Base-by-base conservation (phyloP, 2,329 filamentous ascomycete genomes). In the Onygena corvina region DNA sequence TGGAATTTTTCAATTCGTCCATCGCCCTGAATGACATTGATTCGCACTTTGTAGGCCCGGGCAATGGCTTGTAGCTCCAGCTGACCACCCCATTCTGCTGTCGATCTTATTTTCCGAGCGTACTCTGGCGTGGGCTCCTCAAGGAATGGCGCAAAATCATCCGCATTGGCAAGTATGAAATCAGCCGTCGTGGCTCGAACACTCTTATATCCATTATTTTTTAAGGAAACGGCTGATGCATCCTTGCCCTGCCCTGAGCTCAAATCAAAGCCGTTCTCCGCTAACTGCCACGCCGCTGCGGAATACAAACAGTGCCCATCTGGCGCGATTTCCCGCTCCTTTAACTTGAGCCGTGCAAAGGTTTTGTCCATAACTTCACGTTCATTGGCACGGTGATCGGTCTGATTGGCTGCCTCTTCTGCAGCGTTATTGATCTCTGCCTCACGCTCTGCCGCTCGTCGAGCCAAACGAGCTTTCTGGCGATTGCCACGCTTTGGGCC, bases 301-400 rank as follows among this genome's bases (percentile, higher is more conserved):
- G 87, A 84, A 68, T 96, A 98, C 12, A 98, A 71, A 63, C 92
- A 98, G 68, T 98, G 92, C 0, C 92, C 92, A 66, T 98, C 90
- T 0, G 92, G 87, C 33, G 77, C 77, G 50, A 98, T 88, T 51
- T 86, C 80, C 58, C 84, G 77, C 70, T 95, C 86, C 16, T 71
- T 71, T 12, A 96, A 74, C 0, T 73, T 73, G 50, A 83, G 70
- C 38, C 73, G 70, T 48, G 72, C 68, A 63, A 95, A 83, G 34
- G 78, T 76, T 23, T 71, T 70, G 50, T 77, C 71, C 80, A 98
- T 89, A 42, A 76, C 75, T 47, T 76, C 71, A 57, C 79, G 75
- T 69, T 94, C 88, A 47, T 76, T 68, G 38, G 76, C 75, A 52
- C 85, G 80, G 62, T 81, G 76, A 67, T 94, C 80, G 5, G 83